Evolutionary conservation across 306 rosid genomes (phyloP).

Genomic region (Cajanus cajan): DNA sequence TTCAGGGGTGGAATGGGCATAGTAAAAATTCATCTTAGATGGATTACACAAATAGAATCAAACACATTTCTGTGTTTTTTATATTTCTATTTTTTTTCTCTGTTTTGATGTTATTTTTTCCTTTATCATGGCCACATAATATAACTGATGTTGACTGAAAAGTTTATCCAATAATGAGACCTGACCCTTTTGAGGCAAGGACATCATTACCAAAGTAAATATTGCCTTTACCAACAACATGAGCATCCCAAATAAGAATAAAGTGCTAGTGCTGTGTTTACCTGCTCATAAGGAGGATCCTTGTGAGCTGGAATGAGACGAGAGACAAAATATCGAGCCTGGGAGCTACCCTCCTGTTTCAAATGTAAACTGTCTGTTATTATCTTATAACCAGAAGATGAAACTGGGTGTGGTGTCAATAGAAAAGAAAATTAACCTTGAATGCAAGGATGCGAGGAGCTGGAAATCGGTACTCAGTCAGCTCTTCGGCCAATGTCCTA

Average conservation of each 20-base stretch:
- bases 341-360: slow-evolving; percentile 98
- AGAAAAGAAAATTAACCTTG: slow-evolving; percentile 52
- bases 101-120: too few species aligned
- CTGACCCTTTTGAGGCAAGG: background rate
- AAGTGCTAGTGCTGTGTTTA: slow-evolving; percentile 37
- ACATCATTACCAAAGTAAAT: background rate
- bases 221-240: background rate
- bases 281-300: slow-evolving; percentile 99
- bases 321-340: slow-evolving; percentile 88
- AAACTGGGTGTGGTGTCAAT: background rate
- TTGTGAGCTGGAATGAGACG: slow-evolving; percentile 96
- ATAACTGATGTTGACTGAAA: too few species aligned
- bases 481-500: slow-evolving; percentile 96
- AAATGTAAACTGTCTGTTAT: slow-evolving; percentile 26
- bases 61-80: too few species aligned
- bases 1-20: too few species aligned
- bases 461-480: slow-evolving; percentile 86
- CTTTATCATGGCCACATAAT: too few species aligned
- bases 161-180: too few species aligned
- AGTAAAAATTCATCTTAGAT: too few species aligned
- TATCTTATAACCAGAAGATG: slow-evolving; percentile 20
- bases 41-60: too few species aligned
- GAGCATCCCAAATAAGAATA: background rate
- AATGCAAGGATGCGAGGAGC: slow-evolving; percentile 97
- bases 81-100: too few species aligned